Base-by-base conservation (phyloP, 2,329 filamentous ascomycete species). In the Exophiala oligosperma region DNA sequence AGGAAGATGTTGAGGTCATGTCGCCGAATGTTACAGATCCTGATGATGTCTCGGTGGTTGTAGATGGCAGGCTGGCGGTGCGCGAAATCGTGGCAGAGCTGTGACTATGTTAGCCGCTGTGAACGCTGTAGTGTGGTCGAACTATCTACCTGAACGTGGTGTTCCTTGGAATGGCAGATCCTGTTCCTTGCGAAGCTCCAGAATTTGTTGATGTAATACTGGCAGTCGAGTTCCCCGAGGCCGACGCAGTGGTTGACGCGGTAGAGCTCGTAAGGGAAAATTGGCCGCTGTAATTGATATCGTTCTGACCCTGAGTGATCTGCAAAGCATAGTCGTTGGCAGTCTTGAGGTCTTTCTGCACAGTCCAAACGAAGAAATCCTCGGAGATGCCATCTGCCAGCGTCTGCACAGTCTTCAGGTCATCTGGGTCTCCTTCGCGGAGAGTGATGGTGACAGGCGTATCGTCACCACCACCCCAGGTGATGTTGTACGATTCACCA, bases 131-230 rank as follows among this genome's bases (percentile, higher is more conserved):
- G 32, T 9, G 32, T 11, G 32, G 11, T 35, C 32, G 32, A 35
- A 17, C 28, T 17, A 44, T 53, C 8, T 54, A 61, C 37, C 65
- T 66, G 35, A 70, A 70, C 43, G 68, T 67, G 48, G 67, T 69
- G 35, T 71, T 67, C 51, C 89, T 77, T 35, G 85, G 84, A 52
- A 89, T 71, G 44, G 85, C 84, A 6, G 86, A 86, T 26, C 85
- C 85, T 49, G 88, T 70, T 47, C 85, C 84, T 12, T 54, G 49
- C 14, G 57, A 61, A 29, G 57, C 53, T 47, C 52, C 60, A 21
- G 62, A 50, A 48, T 53, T 52, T 26, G 54, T 51, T 38, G 51
- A 54, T 44, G 61, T 64, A 47, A 55, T 52, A 44, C 56, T 54
- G 2, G 56, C 41, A n/a, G 57, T 59, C 12, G 64, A 41, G 38